Evolutionary conservation across 306 rosid species (phyloP).

Genomic region (Lagenaria siceraria): DNA sequence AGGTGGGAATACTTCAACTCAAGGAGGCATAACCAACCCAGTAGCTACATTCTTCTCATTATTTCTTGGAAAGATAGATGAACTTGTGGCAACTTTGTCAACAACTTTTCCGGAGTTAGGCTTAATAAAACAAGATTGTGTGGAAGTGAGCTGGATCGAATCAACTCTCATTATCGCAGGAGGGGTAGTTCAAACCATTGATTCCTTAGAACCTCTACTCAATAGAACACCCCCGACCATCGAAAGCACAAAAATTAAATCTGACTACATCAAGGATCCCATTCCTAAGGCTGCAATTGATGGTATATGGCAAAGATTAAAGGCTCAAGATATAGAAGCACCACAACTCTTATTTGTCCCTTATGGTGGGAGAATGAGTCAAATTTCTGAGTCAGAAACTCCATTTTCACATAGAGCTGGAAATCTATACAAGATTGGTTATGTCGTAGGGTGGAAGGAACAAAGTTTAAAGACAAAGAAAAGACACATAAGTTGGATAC

Average conservation of each 20-base stretch:
- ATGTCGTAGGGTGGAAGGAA: conserved; percentile 31
- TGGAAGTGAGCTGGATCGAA: conserved; percentile 54
- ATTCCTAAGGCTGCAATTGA: conserved; percentile 32
- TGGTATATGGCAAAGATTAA: conserved; percentile 27
- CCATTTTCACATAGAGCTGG: conserved; percentile 73
- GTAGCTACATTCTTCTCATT: conserved; percentile 17
- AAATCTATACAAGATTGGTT: conserved; percentile 45
- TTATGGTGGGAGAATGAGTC: conserved; percentile 63
- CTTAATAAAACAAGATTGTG: conserved; percentile 25
- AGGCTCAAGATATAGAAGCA: conserved; percentile 20
- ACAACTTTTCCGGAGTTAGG: conserved; percentile 48
- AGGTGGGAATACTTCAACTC: conserved; percentile 12
- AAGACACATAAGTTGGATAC: conserved; percentile 50
- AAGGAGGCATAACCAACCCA: conserved; percentile 20
- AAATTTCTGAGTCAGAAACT: conserved; percentile 32
- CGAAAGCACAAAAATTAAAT: conserved; percentile 44
- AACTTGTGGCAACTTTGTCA: conserved; percentile 28
- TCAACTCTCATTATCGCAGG: conserved; percentile 35
- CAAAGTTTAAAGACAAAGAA: conserved; percentile 15
- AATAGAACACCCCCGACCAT: conserved; percentile 17
- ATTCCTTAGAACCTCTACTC: conserved; percentile 30
- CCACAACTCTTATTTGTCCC: conserved; percentile 45
- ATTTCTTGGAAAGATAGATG: conserved; percentile 34
- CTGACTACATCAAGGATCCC: conserved; percentile 47
- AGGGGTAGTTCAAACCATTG: conserved; percentile 18